Evolutionary conservation across 768 basidiomycete species (phyloP).

Genomic region (Suillus bovinus): DNA sequence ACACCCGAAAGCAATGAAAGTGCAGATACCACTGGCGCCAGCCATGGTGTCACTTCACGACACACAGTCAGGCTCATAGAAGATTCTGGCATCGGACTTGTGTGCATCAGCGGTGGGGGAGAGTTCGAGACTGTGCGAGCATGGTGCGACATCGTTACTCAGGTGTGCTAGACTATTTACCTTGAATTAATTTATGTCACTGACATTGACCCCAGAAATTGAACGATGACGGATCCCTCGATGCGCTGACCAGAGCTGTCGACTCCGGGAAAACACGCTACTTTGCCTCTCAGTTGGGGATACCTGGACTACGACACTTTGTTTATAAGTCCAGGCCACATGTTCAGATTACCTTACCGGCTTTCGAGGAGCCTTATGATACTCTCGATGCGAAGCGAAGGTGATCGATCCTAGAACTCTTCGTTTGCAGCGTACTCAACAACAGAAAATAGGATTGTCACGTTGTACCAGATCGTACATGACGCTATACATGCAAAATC

Average conservation of each 20-base stretch:
- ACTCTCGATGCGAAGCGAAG: slow-evolving; percentile 57
- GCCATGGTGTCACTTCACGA: slow-evolving; percentile 19
- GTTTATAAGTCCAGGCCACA: slow-evolving; percentile 88
- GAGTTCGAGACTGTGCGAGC: slow-evolving; percentile 83
- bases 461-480: slow-evolving; percentile 84
- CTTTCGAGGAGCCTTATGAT: slow-evolving; percentile 87
- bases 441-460: slow-evolving; percentile 58
- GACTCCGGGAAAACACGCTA: slow-evolving; percentile 57
- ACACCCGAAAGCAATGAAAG: slow-evolving; percentile 12
- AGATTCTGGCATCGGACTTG: slow-evolving; percentile 55
- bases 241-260: slow-evolving; percentile 51
- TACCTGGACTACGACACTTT: slow-evolving; percentile 92
- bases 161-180: slow-evolving; percentile 39
- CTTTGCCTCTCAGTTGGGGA: slow-evolving; percentile 71
- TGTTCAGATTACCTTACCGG: slow-evolving; percentile 86
- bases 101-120: slow-evolving; percentile 78
- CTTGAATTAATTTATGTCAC: slow-evolving; percentile 5
- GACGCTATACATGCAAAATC: slow-evolving; percentile 92
- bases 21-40: slow-evolving; percentile 1
- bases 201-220: slow-evolving; percentile 51
- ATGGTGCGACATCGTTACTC: slow-evolving; percentile 71
- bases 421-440: slow-evolving; percentile 12
- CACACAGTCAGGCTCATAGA: slow-evolving; percentile 9
- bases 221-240: slow-evolving; percentile 54
- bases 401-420: slow-evolving; percentile 34